A percentile compares a stretch with the other conserved stretches of the same genome.
These are phyloP conservation scores for Rhytidhysteron rufulum DNA, from an alignment of 2,329 filamentous ascomycete genomes.

Conservation along the genomic window DNA sequence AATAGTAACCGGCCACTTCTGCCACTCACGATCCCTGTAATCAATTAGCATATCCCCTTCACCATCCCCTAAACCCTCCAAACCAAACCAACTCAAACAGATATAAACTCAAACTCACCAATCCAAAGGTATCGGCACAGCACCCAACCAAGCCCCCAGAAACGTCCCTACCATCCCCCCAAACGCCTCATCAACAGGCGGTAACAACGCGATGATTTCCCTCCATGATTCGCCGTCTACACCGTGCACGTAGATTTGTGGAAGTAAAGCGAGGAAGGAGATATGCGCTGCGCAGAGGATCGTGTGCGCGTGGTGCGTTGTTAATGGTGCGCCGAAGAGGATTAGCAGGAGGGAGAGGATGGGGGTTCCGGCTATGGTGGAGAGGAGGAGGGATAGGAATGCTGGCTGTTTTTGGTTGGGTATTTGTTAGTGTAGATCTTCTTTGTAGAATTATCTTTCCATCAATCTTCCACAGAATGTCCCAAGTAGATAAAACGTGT, in stretches of 20 bases:
- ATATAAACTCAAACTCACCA: constrained; percentile 53
- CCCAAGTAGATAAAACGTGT: neutral
- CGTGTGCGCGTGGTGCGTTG: constrained; percentile 75
- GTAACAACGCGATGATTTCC: constrained; percentile 62
- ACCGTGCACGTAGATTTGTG: constrained; percentile 81
- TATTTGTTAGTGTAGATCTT: neutral
- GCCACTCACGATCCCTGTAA: constrained; percentile 85
- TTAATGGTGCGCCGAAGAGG: constrained; percentile 87
- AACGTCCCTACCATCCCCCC: constrained; percentile 75
- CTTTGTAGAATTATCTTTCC: neutral
- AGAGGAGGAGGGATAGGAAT: constrained; percentile 64
- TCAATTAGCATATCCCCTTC: constrained; percentile 8
- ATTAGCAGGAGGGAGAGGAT: constrained; percentile 62
- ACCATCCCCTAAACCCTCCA: too few species aligned
- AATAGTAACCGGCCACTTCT: constrained; percentile 94
- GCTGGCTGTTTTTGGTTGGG: constrained; percentile 53
- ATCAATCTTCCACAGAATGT: too few species aligned
- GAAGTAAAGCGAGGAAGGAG: constrained; percentile 71
- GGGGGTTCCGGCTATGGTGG: constrained; percentile 54
- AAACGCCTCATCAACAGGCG: constrained; percentile 79
- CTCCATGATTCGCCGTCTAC: constrained; percentile 69
- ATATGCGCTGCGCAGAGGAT: constrained; percentile 78
- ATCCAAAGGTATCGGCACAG: constrained; percentile 91
- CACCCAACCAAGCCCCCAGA: constrained; percentile 86
- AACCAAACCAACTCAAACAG: too few species aligned